phyloP scores from a whole-genome alignment of 1,139 yeast genomes.

The Maudiozyma humilis region DNA sequence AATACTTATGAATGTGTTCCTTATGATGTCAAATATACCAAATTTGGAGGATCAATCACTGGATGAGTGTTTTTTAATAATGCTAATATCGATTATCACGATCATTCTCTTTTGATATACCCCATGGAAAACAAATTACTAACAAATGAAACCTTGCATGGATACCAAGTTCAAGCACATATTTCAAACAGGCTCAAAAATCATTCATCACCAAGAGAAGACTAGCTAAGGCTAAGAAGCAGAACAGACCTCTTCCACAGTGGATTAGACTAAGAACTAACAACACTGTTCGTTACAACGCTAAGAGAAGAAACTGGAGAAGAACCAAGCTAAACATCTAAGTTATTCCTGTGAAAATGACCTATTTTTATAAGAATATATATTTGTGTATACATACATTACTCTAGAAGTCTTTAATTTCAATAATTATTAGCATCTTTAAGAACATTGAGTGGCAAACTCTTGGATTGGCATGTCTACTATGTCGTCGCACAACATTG shows the following conservation, averaged over 20 bases:
- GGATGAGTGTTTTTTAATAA: background rate
- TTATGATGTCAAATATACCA: too few relatives aligned
- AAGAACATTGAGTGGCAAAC: too few relatives aligned
- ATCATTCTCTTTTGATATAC: background rate
- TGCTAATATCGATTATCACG: background rate
- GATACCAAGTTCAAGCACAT: background rate
- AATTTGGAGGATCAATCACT: too few relatives aligned
- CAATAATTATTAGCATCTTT: constrained; percentile 4
- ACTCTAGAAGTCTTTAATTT: constrained; percentile 5
- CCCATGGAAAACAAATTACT: background rate
- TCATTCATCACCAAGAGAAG: constrained; percentile 97
- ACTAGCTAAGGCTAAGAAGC: constrained; percentile 98
- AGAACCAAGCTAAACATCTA: constrained; percentile 98
- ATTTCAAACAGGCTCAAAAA: constrained; percentile 69
- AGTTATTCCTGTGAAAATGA: constrained; percentile 30
- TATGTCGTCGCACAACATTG: too few relatives aligned
- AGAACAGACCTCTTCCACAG: constrained; percentile 99
- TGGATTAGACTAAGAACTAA: constrained; percentile 99
- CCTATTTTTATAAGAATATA: constrained; percentile 4
- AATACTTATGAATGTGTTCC: too few relatives aligned
- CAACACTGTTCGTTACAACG: constrained; percentile 97
- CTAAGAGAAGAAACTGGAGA: constrained; percentile 99
- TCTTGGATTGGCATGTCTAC: too few relatives aligned
- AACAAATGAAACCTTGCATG: background rate
- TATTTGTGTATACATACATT: constrained; percentile 1